Evolutionary conservation across 306 rosid genomes (phyloP).

Genomic region (Oemleria cerasiformis): DNA sequence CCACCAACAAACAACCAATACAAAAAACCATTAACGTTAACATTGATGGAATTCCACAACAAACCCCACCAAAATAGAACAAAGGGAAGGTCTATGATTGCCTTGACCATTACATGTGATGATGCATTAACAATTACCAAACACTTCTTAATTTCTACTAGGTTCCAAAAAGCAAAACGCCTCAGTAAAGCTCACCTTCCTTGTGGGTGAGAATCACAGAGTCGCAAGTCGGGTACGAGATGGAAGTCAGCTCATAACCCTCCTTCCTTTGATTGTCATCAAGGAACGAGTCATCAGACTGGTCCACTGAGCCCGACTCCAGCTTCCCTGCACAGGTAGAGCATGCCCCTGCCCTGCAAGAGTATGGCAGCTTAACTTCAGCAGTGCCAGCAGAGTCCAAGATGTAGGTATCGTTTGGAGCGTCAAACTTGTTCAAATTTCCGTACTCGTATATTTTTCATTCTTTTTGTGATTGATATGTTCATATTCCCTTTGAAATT

Average conservation of each 20-base stretch:
- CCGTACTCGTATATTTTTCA: too few species aligned
- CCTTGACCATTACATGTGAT: not conserved
- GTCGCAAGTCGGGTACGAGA: constrained; percentile 69
- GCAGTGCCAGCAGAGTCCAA: constrained; percentile 75
- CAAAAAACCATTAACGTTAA: not conserved
- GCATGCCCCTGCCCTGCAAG: constrained; percentile 90
- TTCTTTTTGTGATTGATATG: too few species aligned
- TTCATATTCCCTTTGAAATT: too few species aligned
- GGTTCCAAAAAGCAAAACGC: constrained; percentile 1
- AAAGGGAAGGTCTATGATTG: constrained; percentile 8
- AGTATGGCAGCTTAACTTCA: constrained; percentile 74
- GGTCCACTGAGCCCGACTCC: constrained; percentile 60
- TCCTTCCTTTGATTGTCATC: constrained; percentile 57
- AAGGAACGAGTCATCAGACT: constrained; percentile 74
- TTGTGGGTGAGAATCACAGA: constrained; percentile 76
- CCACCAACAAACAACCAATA: not conserved
- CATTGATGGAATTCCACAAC: not conserved
- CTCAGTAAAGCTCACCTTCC: constrained; percentile 68
- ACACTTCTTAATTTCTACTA: not conserved
- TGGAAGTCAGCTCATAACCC: constrained; percentile 61
- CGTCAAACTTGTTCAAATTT: constrained; percentile 68
- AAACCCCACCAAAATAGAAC: not conserved
- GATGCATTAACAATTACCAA: not conserved
- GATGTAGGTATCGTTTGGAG: constrained; percentile 65
- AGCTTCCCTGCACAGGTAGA: constrained; percentile 77